Evolutionary conservation across 139 green algal genomes (phyloP), one percentile per base, ranked within the genome.

Genomic region (Yamagishiella unicocca): DNA sequence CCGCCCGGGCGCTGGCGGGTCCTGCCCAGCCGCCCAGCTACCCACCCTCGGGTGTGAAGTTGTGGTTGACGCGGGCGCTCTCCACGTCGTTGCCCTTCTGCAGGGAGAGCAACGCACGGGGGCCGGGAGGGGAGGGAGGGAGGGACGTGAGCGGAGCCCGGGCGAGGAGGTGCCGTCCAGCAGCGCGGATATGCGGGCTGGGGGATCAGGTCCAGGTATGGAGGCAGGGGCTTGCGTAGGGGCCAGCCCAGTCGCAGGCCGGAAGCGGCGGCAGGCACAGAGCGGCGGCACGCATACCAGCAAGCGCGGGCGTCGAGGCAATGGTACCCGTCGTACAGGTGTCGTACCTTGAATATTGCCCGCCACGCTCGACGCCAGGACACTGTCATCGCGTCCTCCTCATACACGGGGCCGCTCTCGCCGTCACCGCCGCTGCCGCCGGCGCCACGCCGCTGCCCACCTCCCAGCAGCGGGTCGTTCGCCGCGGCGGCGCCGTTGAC

Each of bases 31-130:
- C 50, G 50, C 58, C 24, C 73, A 14, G 19, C 5, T 1, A 29
- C 68, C n/a, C 66, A 90, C 87, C 88, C 85, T 87, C 88, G 24
- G 84, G n/a, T 1, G 90, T 96, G 88, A 95, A 97, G 2, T 85
- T 70, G 89, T 97, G 95, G 83, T 96, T 97, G 1, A 93, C 89
- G 2, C 88, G 79, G 1, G 88, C 89, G 37, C 88, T 90, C 85
- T 96, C 92, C 54, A 93, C 35, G 45, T 92, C 89, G 74, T 89
- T 84, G 17, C 85, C 88, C 45, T 61, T 74, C 67, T 82, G 76
- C 25, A 31, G 35, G 24, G 19, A 12, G 29, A 22, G 27, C 40
- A 40, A 17, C 25, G 27, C 40, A 0, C 19, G 37, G 7, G 70
- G 38, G 42, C 9, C 8, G 12, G 25, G 9, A 53, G 24, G 25